Evolutionary conservation across 352 stramenopile genomes (phyloP).

Genomic region (Phytophthora fragariae): DNA sequence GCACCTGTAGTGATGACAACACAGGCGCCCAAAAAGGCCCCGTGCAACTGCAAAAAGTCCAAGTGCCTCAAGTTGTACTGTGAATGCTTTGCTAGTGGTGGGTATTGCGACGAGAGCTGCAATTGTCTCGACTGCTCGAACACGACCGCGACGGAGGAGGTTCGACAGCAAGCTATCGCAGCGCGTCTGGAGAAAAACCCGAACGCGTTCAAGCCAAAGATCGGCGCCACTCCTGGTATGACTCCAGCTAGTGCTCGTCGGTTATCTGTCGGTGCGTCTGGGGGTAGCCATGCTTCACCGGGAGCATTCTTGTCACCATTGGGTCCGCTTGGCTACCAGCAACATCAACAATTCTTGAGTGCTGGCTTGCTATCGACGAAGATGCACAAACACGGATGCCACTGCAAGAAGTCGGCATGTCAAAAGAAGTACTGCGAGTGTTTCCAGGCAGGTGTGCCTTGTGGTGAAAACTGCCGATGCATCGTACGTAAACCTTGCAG

Average conservation of each 20-base stretch:
- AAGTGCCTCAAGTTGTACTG: constrained; percentile 98
- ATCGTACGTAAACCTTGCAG: constrained; percentile 62
- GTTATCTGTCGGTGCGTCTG: constrained; percentile 17
- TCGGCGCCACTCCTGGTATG: constrained; percentile 59
- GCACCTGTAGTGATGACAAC: constrained; percentile 12
- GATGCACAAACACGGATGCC: constrained; percentile 96
- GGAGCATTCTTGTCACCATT: constrained; percentile 39
- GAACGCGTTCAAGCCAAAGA: constrained; percentile 97
- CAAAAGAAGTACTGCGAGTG: constrained; percentile 99
- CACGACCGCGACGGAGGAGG: constrained; percentile 67
- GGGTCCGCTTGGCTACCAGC: constrained; percentile 14
- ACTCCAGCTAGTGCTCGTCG: constrained; percentile 21
- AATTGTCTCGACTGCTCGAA: constrained; percentile 95
- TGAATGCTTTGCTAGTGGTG: constrained; percentile 95
- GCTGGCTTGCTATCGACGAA: constrained; percentile 51
- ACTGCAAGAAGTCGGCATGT: constrained; percentile 97
- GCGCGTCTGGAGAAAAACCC: constrained; percentile 94
- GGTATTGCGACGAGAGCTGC: constrained; percentile 93
- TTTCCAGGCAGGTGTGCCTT: constrained; percentile 91
- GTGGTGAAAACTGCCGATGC: constrained; percentile 91
- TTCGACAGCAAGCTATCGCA: constrained; percentile 88
- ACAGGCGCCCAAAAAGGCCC: constrained; percentile 59
- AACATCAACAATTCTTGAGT: constrained; percentile 30
- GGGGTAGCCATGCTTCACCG: constrained; percentile 18
- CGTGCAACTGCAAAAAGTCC: constrained; percentile 98